phyloP scores from a whole-genome alignment of 2,329 filamentous ascomycete species.

The Hawksworthiomyces lignivorus region DNA sequence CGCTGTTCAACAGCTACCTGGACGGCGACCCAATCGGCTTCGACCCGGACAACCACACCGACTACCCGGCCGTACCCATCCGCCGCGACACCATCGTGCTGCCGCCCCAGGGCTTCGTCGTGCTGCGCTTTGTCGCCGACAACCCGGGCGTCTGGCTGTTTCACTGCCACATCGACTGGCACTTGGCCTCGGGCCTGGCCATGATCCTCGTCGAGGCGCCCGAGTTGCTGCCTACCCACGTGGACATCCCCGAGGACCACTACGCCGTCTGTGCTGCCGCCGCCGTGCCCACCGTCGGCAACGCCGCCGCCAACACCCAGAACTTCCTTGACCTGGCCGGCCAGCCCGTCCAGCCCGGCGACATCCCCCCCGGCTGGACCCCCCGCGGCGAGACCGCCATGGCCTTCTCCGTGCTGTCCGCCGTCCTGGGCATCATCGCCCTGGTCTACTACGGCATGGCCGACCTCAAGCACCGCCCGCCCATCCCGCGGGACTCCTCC shows the following conservation, averaged over 20 bases:
- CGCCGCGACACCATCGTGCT: constrained; percentile 62
- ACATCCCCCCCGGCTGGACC: constrained; percentile 38
- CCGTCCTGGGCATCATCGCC: constrained; percentile 58
- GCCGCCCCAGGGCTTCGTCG: constrained; percentile 57
- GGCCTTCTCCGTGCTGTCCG: constrained; percentile 62
- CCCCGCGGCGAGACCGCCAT: constrained; percentile 64
- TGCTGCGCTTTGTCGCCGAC: constrained; percentile 59
- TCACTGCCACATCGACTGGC: constrained; percentile 79
- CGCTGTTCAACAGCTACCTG: constrained; percentile 45
- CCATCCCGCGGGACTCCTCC: not conserved
- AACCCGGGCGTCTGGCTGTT: constrained; percentile 58
- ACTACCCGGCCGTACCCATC: constrained; percentile 50
- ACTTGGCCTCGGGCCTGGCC: constrained; percentile 58
- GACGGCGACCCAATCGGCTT: constrained; percentile 26
- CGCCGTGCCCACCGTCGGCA: constrained; percentile 18
- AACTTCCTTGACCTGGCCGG: constrained; percentile 21
- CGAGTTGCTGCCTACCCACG: constrained; percentile 49
- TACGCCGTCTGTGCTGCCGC: constrained; percentile 44
- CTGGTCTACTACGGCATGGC: constrained; percentile 60
- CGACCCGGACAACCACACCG: constrained; percentile 17
- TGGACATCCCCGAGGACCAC: constrained; percentile 54
- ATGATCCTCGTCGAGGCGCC: constrained; percentile 59
- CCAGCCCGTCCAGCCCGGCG: constrained; percentile 14
- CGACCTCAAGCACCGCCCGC: constrained; percentile 15
- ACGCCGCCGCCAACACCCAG: constrained; percentile 20